These are phyloP conservation scores for Nasturtium officinale DNA, from an alignment of 345 rosid species.

Conservation along the genomic window DNA sequence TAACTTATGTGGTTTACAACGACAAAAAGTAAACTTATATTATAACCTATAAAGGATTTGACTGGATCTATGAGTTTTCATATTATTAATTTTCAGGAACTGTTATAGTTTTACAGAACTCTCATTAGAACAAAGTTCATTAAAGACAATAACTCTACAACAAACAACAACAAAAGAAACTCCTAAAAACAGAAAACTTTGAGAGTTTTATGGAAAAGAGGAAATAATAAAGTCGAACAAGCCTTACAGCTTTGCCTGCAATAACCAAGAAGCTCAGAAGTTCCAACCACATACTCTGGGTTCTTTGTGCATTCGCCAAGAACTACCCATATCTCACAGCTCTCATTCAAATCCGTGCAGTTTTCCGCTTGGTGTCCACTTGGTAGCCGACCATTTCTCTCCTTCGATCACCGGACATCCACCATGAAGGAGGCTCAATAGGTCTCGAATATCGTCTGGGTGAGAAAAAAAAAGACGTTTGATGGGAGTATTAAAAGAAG, in stretches of 20 bases:
- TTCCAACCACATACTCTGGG: constrained; percentile 84
- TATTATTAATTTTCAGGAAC: neutral
- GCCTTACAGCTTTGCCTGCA: constrained; percentile 86
- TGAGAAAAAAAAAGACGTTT: no score
- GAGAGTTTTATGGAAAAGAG: constrained; percentile 6
- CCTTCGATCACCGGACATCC: no score
- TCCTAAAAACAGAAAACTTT: neutral
- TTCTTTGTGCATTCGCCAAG: constrained; percentile 92
- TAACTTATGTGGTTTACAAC: neutral
- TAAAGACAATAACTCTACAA: constrained; percentile 24
- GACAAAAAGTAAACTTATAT: neutral
- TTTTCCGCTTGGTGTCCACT: constrained; percentile 54
- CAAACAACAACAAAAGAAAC: constrained; percentile 21
- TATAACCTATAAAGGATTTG: neutral
- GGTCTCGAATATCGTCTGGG: no score
- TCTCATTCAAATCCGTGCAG: constrained; percentile 72
- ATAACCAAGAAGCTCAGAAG: constrained; percentile 72
- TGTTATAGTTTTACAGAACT: constrained; percentile 20
- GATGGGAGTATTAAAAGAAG: no score
- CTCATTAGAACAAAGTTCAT: constrained; percentile 11
- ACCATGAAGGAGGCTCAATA: no score
- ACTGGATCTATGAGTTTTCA: constrained; percentile 11
- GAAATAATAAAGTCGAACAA: constrained; percentile 49
- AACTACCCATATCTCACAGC: constrained; percentile 91
- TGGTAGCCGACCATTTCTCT: no score